Evolutionary conservation across 2,329 filamentous ascomycete genomes (phyloP).

Genomic region (Zalaria obscura): DNA sequence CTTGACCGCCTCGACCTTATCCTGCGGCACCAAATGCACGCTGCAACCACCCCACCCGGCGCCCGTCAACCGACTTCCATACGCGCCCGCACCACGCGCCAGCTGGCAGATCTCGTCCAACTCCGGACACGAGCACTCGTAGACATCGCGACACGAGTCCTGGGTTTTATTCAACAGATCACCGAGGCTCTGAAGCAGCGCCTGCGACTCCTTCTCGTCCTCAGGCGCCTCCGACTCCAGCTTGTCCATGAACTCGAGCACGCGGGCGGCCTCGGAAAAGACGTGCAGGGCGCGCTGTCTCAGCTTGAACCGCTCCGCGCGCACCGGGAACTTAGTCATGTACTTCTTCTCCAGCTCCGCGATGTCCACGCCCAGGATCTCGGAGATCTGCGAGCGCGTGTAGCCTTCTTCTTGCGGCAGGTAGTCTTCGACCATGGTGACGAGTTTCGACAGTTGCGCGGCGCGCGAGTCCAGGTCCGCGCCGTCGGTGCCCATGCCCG

Average conservation of each 20-base stretch:
- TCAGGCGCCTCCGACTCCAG: constrained; percentile 36
- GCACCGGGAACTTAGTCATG: constrained; percentile 78
- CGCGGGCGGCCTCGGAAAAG: constrained; percentile 75
- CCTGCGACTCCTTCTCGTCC: constrained; percentile 40
- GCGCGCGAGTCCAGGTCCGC: constrained; percentile 27
- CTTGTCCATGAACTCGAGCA: constrained; percentile 67
- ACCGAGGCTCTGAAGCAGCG: constrained; percentile 61
- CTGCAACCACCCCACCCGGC: constrained; percentile 96
- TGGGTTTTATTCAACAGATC: constrained; percentile 82
- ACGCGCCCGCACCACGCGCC: constrained; percentile 62
- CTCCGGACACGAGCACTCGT: constrained; percentile 85
- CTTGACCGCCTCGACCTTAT: constrained; percentile 67
- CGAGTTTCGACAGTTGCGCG: constrained; percentile 58
- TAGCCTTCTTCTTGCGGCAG: constrained; percentile 72
- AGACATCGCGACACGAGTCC: constrained; percentile 69
- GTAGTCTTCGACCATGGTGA: constrained; percentile 55
- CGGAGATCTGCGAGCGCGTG: constrained; percentile 75
- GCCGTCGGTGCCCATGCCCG: constrained; percentile 31
- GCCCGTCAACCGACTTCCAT: constrained; percentile 76
- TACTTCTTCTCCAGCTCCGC: constrained; percentile 62
- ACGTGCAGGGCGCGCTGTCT: constrained; percentile 82
- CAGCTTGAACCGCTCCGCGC: constrained; percentile 75
- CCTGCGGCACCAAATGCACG: constrained; percentile 78
- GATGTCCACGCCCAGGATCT: constrained; percentile 53
- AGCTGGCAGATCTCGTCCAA: constrained; percentile 80